These are phyloP conservation scores for Coelastrella sp. DNA, from an alignment of 139 green algal genomes.

Conservation along the genomic window DNA sequence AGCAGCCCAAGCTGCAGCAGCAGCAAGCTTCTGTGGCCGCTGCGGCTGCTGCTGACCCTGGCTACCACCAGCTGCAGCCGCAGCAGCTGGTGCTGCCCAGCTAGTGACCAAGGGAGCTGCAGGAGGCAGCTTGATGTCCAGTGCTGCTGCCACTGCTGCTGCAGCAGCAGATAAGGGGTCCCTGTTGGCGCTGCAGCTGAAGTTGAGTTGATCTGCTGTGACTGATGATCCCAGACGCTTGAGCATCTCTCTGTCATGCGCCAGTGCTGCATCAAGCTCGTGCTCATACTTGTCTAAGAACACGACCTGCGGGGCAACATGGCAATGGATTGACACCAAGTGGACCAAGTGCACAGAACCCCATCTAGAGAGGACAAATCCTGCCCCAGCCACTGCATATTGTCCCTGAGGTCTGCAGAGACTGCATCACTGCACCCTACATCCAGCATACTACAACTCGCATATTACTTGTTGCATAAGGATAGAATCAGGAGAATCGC, in stretches of 20 bases:
- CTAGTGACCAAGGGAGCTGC: neutral
- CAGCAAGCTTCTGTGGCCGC: neutral
- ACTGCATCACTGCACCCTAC: too few relatives aligned
- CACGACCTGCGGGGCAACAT: slow-evolving; percentile 37
- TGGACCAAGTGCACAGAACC: too few relatives aligned
- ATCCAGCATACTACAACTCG: too few relatives aligned
- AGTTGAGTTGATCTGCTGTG: slow-evolving; percentile 31
- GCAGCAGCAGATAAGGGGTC: neutral
- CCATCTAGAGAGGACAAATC: neutral
- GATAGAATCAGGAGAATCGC: too few relatives aligned
- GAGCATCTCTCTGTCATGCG: slow-evolving; percentile 26
- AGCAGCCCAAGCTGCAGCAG: slow-evolving; percentile 15
- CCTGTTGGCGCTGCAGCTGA: neutral
- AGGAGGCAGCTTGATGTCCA: neutral
- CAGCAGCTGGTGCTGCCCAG: neutral
- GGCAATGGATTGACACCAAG: neutral
- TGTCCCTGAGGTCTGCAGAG: too few relatives aligned
- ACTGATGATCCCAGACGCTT: neutral
- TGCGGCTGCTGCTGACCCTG: neutral
- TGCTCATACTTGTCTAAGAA: slow-evolving; percentile 23
- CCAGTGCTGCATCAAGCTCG: slow-evolving; percentile 16
- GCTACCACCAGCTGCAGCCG: neutral
- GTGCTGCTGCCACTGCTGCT: neutral
- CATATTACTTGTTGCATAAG: too few relatives aligned
- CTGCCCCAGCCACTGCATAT: too few relatives aligned